Percentiles rank a stretch among this genome's conserved stretches.
phyloP scores from a whole-genome alignment of 495 filamentous ascomycete genomes.

The Durotheca rogersii region DNA sequence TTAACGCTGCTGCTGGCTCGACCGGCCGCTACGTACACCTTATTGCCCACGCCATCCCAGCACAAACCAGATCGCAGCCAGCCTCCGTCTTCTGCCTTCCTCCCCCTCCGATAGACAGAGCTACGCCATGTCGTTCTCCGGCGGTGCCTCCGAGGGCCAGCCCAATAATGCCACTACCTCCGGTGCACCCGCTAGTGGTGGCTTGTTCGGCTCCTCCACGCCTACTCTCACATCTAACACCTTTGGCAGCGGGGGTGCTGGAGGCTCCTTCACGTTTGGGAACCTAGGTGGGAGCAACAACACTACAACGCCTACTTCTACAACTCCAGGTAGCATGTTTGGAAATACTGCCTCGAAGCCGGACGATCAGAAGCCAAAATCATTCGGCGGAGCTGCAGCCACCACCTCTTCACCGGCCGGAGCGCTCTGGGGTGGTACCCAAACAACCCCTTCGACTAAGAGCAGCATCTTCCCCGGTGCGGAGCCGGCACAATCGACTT shows the following conservation, averaged over 20 bases:
- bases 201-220: constrained; percentile 41
- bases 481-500: constrained; percentile 31
- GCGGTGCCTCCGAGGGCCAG: constrained; percentile 38
- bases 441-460: constrained; percentile 20
- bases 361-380: constrained; percentile 29
- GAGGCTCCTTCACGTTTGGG: constrained; percentile 51
- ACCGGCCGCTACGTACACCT: constrained; percentile 17
- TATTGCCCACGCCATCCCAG: too few relatives aligned
- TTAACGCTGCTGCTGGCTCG: constrained; percentile 6
- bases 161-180: constrained; percentile 42
- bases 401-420: constrained; percentile 36
- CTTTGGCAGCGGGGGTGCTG: constrained; percentile 32
- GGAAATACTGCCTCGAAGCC: constrained; percentile 42
- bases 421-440: constrained; percentile 40
- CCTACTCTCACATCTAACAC: constrained; percentile 17
- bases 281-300: constrained; percentile 20
- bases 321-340: constrained; percentile 48
- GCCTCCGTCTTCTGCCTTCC: constrained; percentile 16
- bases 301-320: constrained; percentile 28
- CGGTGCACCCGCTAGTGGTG: constrained; percentile 42
- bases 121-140: constrained; percentile 38
- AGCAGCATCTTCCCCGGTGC: constrained; percentile 26
- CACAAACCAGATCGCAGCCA: background rate
- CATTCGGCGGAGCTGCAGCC: constrained; percentile 37
- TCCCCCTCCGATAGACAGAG: constrained; percentile 1